Conservation (phyloP, 1,284 basidiomycete genomes). For the Ustilago loliicola region DNA sequence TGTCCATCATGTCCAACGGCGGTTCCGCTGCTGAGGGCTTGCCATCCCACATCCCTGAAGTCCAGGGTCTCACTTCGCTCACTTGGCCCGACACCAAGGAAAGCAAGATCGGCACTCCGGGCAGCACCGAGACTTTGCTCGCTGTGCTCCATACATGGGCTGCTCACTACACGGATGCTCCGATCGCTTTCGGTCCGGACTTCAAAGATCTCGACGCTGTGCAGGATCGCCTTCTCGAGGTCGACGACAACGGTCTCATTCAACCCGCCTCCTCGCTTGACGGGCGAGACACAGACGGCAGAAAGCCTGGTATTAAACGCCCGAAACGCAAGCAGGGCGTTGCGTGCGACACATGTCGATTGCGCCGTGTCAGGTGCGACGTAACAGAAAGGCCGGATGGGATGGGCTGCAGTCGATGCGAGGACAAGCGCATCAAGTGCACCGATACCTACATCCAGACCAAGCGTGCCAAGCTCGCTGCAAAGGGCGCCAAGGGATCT, state of each 20-base stretch:
- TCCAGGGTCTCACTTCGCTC: conserved; percentile 28
- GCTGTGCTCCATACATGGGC: conserved; percentile 65
- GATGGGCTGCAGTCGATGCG: conserved; percentile 65
- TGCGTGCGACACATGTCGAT: conserved; percentile 68
- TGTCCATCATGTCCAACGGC: conserved; percentile 66
- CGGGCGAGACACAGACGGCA: conserved; percentile 19
- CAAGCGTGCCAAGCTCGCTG: conserved; percentile 51
- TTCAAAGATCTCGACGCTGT: conserved; percentile 35
- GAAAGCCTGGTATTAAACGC: conserved; percentile 33
- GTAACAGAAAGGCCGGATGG: conserved; percentile 65
- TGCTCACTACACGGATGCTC: conserved; percentile 62
- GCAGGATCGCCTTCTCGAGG: conserved; percentile 31
- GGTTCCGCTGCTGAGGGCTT: conserved; percentile 46
- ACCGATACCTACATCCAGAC: conserved; percentile 67
- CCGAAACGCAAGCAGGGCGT: conserved; percentile 69
- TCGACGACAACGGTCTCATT: conserved; percentile 37
- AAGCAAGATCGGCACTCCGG: conserved; percentile 59
- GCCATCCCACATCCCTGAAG: conserved; percentile 36
- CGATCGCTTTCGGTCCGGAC: conserved; percentile 58
- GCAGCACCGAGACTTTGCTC: conserved; percentile 60
- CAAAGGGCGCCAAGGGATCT: conserved; percentile 29
- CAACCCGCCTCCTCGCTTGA: conserved; percentile 12
- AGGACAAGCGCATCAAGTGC: conserved; percentile 67
- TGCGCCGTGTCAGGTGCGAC: conserved; percentile 66
- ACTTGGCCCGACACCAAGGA: conserved; percentile 48